Evolutionary conservation across 73 alveolate genomes (phyloP), one percentile per base, ranked within the genome.

Genomic region (Blepharisma japonicum): DNA sequence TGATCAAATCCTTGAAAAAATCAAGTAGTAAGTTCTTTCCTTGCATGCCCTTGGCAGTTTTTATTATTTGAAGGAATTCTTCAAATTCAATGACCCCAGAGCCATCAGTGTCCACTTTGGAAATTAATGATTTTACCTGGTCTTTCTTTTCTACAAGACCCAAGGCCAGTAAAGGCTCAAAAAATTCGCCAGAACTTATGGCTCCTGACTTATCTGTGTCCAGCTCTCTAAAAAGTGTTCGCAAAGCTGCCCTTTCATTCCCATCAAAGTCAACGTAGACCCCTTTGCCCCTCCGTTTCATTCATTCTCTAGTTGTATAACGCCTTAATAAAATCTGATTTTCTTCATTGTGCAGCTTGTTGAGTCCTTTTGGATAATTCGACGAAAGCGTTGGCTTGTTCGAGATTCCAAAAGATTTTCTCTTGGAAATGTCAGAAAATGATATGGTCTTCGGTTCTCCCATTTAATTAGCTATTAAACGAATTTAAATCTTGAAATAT

Each of bases 271-370:
- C 80, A 25, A 70, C 88, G 68, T 81, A 71, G 50, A 83, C 84
- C 53, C 68, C 56, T 56, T 87, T 77, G 7, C 96, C 96, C 51
- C 89, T 86, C 55, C 61, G 77, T 38, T 71, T 78, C 71, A 90
- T 68, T 94, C 96, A 90, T 9, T 89, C 82, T 83, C 96, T 77
- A 55, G 66, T 55, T 79, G 67, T 50, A 54, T 32, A 32, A 32
- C 42, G 42, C 42, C 42, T 32, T 32, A 32, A 32, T 32, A 32
- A 32, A 32, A 32, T 32, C 42, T 32, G 42, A 32, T 32, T 32
- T 32, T 32, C 42, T 32, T 32, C 42, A 32, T 32, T 32, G 42
- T 32, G 42, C 42, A 32, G 42, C 42, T 32, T 32, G 42, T 32
- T 32, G 42, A 32, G 42, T 32, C 42, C 42, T 32, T 32, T 32